These are phyloP conservation scores for Coelastrella sp. DNA, from an alignment of 139 green algal species.

Conservation along the genomic window DNA sequence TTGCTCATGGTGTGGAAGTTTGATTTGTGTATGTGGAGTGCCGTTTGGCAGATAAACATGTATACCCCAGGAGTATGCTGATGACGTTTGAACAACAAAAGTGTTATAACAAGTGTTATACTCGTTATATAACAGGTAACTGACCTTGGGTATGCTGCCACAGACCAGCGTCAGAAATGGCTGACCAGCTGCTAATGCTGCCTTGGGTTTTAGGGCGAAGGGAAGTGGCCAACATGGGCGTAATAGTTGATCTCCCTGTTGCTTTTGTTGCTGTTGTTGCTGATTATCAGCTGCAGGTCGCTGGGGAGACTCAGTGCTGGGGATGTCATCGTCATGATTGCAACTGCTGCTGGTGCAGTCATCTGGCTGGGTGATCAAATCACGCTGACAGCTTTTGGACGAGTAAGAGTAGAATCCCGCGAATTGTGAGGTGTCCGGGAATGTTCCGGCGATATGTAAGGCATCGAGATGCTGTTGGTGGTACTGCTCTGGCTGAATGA, in stretches of 20 bases:
- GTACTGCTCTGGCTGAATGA: neutral
- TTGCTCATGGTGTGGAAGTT: no score
- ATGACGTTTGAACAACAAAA: neutral
- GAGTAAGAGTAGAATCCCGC: neutral
- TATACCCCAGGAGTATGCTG: neutral
- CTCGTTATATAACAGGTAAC: neutral
- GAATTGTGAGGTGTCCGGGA: neutral
- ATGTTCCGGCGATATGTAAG: neutral
- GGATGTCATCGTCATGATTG: no score
- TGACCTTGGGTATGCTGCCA: neutral
- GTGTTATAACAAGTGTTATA: neutral
- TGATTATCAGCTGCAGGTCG: neutral
- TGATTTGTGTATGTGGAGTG: no score
- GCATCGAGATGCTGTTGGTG: neutral
- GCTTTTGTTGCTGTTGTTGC: no score
- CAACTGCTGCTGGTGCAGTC: neutral
- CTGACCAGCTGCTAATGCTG: neutral
- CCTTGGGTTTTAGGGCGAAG: neutral
- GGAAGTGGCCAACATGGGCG: neutral
- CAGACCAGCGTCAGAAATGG: neutral
- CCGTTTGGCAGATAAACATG: no score
- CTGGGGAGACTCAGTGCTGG: neutral
- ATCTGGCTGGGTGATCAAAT: neutral
- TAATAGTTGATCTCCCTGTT: neutral
- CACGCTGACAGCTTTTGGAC: neutral